Evolutionary conservation across 306 rosid species (phyloP), one percentile per base, ranked within the genome.

Genomic region (Vigna hirtella): DNA sequence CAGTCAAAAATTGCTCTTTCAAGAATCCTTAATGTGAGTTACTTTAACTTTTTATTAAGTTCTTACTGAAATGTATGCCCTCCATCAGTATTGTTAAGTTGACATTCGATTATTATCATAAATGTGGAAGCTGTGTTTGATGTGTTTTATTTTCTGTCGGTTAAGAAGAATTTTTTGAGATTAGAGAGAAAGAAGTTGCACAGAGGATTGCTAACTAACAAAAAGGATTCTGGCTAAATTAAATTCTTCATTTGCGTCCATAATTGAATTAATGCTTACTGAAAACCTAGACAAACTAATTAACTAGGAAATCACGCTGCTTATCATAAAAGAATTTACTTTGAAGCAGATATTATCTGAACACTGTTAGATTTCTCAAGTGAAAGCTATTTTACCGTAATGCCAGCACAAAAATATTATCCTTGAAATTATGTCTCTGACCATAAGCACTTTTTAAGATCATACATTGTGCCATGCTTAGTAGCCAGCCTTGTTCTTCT

Each of bases 1-100:
- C 97, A 81, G 88, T 95, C 97, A 75, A 91, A 83, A 87, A 95
- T 93, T 80, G 87, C 91, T 4, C 76, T 86, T 22, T 76, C 90
- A 13, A 81, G 78, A 86, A 75, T 79, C 62, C 66, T 77, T 66
- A 70, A 86, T 74, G 99, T 93, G 85, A 88, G 97, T 80, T 61
- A 66, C 77, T 58, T 81, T 36, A 50, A 22, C 58, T 52, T 82
- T 9, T 32, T 77, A 34, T 66, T 61, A 2, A 42, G 13, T 42
- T 42, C 3, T 7, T 28, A 50, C 66, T 78, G 71, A 45, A 72
- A 63, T 66, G 61, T 50, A 66, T 76, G 68, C 36, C 80, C 32
- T 28, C 30, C 28, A 40, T 17, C 50, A 55, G 59, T 49, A 32
- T 38, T 42, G 28, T 51, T 36, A 47, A 66, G 48, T 17, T 65